Evolutionary conservation across 2,329 filamentous ascomycete genomes (phyloP), one percentile per base, ranked within the genome.

Genomic region (Colletotrichum noveboracense): DNA sequence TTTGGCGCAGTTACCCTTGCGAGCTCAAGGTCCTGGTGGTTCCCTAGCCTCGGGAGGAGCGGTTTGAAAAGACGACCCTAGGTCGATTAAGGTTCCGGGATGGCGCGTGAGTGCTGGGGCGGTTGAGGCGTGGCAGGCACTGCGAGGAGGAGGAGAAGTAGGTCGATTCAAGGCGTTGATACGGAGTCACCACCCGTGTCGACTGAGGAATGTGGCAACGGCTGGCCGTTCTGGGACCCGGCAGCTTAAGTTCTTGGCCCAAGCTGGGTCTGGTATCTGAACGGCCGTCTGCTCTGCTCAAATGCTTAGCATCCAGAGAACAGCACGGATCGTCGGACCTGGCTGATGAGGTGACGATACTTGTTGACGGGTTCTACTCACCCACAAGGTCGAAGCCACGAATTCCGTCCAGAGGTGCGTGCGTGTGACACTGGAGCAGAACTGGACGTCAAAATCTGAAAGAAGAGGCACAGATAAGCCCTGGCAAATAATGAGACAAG

Each of bases 1-100:
- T 64, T 66, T 64, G 73, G 74, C 52, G 70, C 60, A 52, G 71
- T 69, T 36, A 48, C 64, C 43, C 43, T 68, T 36, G 32, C 32
- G 64, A 73, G 58, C 30, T 73, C 56, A 38, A 38, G 52, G 48
- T 60, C 26, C 30, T 76, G 66, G 74, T 43, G 52, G 74, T 76
- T 75, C 65, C 71, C 43, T 66, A 61, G 71, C 60, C 60, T 70
- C 61, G 65, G 71, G 74, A 48, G 65, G 66, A 66, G 66, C 66
- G 74, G 71, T 64, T 76, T 70, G 60, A 55, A 70, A 70, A 70
- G 60, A 62, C 48, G 48, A 55, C 43, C 58, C 43, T 52, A 56
- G 65, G 64, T 76, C 34, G 60, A 66, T 75, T 70, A 76, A 75
- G 71, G 74, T 70, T 76, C 70, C 60, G 74, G 74, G 71, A 76